phyloP scores from a whole-genome alignment of 306 rosid genomes.

The Acacia acuminata region DNA sequence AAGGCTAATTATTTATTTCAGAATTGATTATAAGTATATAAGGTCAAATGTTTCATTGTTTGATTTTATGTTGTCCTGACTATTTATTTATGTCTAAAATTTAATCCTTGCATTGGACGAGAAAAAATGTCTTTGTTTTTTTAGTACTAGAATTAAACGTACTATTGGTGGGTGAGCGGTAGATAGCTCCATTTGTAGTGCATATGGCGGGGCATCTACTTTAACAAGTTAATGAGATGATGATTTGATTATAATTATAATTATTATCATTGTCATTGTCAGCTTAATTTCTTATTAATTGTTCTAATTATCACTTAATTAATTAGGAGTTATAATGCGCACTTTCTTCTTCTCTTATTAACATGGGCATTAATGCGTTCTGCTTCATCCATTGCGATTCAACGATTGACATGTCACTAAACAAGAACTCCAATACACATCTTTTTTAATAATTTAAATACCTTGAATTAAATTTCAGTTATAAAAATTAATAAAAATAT shows the following conservation, averaged over 20 bases:
- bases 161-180: background rate
- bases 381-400: background rate
- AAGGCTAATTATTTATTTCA: too few species aligned
- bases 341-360: background rate
- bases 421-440: background rate
- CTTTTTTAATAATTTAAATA: background rate
- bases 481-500: background rate
- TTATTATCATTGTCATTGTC: too few species aligned
- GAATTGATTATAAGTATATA: too few species aligned
- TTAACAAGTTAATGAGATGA: background rate
- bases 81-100: too few species aligned
- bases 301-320: slow-evolving; percentile 38
- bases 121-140: too few species aligned
- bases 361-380: background rate
- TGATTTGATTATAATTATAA: background rate
- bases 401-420: background rate
- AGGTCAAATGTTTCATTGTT: too few species aligned
- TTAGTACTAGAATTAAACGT: too few species aligned
- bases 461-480: background rate
- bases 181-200: background rate
- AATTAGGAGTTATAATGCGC: slow-evolving; percentile 12
- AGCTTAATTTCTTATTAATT: background rate
- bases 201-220: background rate
- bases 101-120: too few species aligned
- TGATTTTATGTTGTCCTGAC: too few species aligned